These are phyloP conservation scores for Leccinellum luteum DNA, from an alignment of 768 basidiomycete genomes.

Conservation along the genomic window DNA sequence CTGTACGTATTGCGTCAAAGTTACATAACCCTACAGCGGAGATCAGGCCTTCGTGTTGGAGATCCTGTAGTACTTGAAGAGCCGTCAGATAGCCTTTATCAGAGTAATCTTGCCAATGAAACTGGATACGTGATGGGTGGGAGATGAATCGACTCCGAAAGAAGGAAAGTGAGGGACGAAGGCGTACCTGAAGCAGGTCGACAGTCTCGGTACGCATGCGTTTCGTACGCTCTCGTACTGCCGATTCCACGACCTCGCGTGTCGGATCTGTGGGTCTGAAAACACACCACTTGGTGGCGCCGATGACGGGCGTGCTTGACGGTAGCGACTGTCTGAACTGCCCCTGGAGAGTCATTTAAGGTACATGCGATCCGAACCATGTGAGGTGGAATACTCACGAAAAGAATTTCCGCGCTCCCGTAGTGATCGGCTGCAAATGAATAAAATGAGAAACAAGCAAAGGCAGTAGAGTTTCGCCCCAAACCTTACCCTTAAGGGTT, in stretches of 20 bases:
- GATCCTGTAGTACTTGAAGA: constrained; percentile 51
- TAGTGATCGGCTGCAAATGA: constrained; percentile 73
- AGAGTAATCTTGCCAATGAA: constrained; percentile 76
- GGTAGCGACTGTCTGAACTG: constrained; percentile 55
- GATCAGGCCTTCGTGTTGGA: constrained; percentile 61
- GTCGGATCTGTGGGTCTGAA: constrained; percentile 55
- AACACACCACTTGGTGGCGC: constrained; percentile 87
- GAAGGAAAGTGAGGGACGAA: not conserved
- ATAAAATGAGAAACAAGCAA: constrained; percentile 8
- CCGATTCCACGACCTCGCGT: constrained; percentile 55
- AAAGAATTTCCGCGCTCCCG: constrained; percentile 78
- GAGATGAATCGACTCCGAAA: not conserved
- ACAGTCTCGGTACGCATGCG: constrained; percentile 60
- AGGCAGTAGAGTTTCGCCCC: not conserved
- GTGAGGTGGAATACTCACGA: constrained; percentile 44
- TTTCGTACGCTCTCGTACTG: constrained; percentile 65
- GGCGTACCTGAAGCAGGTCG: constrained; percentile 69
- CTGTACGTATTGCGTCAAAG: constrained; percentile 71
- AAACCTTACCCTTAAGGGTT: constrained; percentile 25
- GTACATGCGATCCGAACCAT: not conserved
- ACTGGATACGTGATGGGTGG: constrained; percentile 38
- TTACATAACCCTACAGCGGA: constrained; percentile 74
- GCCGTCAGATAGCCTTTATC: constrained; percentile 48
- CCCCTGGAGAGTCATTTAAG: constrained; percentile 46
- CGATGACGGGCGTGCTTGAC: constrained; percentile 46